Percentiles rank a stretch among this genome's conserved stretches.
phyloP scores from a whole-genome alignment of 331 rosid species.

The Quercus lobata region DNA sequence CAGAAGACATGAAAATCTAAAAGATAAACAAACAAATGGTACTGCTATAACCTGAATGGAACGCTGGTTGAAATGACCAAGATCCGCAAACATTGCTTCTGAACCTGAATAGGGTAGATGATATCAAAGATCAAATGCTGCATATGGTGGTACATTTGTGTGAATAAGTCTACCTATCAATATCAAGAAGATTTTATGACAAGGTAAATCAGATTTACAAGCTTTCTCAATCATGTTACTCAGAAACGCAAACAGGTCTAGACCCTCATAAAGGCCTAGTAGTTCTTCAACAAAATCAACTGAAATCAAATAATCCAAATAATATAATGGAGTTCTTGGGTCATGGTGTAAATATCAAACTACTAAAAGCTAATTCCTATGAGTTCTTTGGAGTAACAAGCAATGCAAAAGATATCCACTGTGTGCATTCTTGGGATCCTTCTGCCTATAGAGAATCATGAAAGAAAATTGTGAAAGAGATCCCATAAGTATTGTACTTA shows the following conservation, averaged over 20 bases:
- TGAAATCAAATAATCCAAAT: neutral
- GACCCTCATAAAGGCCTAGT: neutral
- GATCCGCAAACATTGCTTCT: conserved; percentile 89
- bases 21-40: too few relatives aligned
- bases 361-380: neutral
- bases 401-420: neutral
- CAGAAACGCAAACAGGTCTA: neutral
- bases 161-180: neutral
- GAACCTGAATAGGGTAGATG: conserved; percentile 46
- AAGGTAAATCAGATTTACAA: neutral
- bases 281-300: neutral
- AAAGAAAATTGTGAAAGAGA: neutral
- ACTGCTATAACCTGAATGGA: too few relatives aligned
- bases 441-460: too few relatives aligned
- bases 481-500: neutral
- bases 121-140: neutral
- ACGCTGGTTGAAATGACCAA: conserved; percentile 72
- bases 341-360: neutral
- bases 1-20: too few relatives aligned
- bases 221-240: neutral
- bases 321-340: neutral
- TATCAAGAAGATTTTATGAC: neutral
- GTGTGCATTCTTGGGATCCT: neutral
- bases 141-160: neutral
- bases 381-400: neutral